A percentile compares a stretch with the other conserved stretches of the same genome.
These are phyloP conservation scores for Naganishia randhawae DNA, from an alignment of 768 basidiomycete genomes.

Conservation along the genomic window DNA sequence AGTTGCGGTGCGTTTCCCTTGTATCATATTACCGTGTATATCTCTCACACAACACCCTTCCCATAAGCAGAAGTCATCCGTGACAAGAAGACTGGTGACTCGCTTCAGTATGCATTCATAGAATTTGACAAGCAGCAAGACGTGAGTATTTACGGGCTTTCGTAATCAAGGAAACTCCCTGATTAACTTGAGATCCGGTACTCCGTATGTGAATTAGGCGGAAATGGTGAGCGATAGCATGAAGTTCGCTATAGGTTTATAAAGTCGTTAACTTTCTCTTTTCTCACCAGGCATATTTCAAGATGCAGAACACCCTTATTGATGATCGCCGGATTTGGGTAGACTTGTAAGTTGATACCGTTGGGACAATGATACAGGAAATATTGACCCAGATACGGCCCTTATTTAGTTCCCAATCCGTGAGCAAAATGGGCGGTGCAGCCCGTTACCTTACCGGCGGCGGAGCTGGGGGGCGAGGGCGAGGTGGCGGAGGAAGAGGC, in stretches of 20 bases:
- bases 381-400: conserved; percentile 8
- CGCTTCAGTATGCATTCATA: conserved; percentile 95
- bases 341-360: conserved; percentile 72
- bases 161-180: no score
- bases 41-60: conserved; percentile 53
- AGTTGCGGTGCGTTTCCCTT: conserved; percentile 53
- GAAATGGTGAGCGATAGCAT: no score
- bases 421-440: conserved; percentile 74
- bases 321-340: conserved; percentile 99
- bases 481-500: conserved; percentile 27
- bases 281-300: conserved; percentile 99
- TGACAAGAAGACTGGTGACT: conserved; percentile 93
- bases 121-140: conserved; percentile 93
- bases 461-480: conserved; percentile 24
- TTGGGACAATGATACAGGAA: no score
- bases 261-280: no score
- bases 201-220: not conserved
- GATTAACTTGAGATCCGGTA: conserved; percentile 55
- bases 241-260: no score
- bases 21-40: not conserved
- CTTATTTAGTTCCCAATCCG: conserved; percentile 74
- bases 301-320: conserved; percentile 98
- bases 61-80: conserved; percentile 97
- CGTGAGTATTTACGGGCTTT: no score
- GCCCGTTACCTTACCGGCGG: conserved; percentile 61